These are phyloP conservation scores for Umbelopsis isabellina DNA, from an alignment of 192 early-diverging fungal genomes.

Conservation along the genomic window DNA sequence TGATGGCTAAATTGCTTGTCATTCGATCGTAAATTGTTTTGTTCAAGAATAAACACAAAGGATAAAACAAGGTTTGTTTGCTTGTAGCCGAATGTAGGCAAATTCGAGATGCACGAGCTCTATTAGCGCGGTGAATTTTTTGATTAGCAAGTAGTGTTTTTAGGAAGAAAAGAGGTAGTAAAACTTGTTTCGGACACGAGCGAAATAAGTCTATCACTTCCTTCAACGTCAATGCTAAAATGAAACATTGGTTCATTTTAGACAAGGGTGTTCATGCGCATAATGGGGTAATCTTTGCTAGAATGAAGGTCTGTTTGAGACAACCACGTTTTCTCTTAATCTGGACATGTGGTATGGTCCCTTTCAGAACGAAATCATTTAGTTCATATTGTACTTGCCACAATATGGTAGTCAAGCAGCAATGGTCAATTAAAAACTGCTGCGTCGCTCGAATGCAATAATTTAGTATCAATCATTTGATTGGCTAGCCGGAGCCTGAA, in stretches of 20 bases:
- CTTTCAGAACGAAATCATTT: too few species aligned
- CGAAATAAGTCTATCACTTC: not conserved
- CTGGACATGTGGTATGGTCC: too few species aligned
- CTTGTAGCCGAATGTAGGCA: constrained; percentile 20
- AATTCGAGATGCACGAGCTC: constrained; percentile 3
- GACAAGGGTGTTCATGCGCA: constrained; percentile 8
- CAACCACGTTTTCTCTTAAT: not conserved
- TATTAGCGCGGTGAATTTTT: not conserved
- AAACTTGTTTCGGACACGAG: not conserved
- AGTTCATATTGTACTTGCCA: too few species aligned
- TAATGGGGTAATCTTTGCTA: not conserved
- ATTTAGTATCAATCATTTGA: not conserved
- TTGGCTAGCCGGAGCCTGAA: not conserved
- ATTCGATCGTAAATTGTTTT: not conserved
- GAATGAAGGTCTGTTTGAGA: not conserved
- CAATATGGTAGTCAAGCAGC: too few species aligned
- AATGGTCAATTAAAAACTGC: not conserved
- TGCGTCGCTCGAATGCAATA: not conserved
- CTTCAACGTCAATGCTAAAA: constrained; percentile 9
- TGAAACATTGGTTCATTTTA: constrained; percentile 13
- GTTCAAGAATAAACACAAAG: not conserved
- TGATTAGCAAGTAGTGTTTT: constrained; percentile 4
- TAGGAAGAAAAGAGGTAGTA: not conserved
- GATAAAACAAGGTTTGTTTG: not conserved
- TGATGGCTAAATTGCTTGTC: constrained; percentile 1